These are phyloP conservation scores for Trametes cingulata DNA, from an alignment of 768 basidiomycete genomes.

Conservation along the genomic window DNA sequence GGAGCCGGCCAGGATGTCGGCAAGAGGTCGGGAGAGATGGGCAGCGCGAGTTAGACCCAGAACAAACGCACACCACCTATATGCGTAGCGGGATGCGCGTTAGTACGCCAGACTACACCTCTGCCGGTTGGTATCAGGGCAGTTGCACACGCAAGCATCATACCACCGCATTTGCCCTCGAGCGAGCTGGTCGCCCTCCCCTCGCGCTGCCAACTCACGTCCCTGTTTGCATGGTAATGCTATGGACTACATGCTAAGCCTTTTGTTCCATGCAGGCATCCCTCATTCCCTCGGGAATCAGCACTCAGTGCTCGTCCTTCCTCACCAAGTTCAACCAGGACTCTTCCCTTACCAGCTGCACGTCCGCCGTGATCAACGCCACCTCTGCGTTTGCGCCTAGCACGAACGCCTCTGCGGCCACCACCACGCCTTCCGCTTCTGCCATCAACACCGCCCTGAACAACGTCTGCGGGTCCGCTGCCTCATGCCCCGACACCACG, in stretches of 20 bases:
- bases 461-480: conserved; percentile 52
- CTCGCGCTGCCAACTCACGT: too few relatives aligned
- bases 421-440: conserved; percentile 35
- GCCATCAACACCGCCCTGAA: conserved; percentile 53
- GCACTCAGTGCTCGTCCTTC: conserved; percentile 54
- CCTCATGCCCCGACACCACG: conserved; percentile 54
- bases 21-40: neutral
- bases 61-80: neutral
- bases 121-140: too few relatives aligned
- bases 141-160: too few relatives aligned
- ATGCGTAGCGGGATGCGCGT: too few relatives aligned
- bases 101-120: too few relatives aligned
- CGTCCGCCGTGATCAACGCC: conserved; percentile 58
- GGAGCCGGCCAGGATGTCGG: neutral
- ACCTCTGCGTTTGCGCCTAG: conserved; percentile 55
- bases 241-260: conserved; percentile 6
- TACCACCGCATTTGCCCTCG: too few relatives aligned
- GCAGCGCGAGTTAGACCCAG: neutral
- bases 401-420: conserved; percentile 37
- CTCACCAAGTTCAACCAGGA: conserved; percentile 65
- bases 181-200: too few relatives aligned
- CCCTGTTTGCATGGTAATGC: neutral
- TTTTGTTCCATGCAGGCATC: conserved; percentile 28
- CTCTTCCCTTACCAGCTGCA: conserved; percentile 57
- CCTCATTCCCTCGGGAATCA: conserved; percentile 73